These are phyloP conservation scores for Venturia oleaginea DNA, from an alignment of 2,329 filamentous ascomycete genomes.

Conservation along the genomic window DNA sequence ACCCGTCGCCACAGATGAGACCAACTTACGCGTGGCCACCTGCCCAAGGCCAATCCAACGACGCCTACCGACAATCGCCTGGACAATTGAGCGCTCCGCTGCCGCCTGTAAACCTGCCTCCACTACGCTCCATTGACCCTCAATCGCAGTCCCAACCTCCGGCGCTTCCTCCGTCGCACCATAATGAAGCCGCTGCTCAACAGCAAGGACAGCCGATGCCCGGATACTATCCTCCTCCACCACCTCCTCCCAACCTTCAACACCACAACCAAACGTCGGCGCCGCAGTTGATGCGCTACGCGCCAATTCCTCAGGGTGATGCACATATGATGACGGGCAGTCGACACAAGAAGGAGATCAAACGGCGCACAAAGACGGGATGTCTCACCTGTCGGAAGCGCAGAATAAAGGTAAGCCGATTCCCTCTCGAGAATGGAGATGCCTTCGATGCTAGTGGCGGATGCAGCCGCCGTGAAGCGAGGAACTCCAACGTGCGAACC, in stretches of 20 bases:
- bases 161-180: slow-evolving; percentile 18
- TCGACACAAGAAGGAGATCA: slow-evolving; percentile 64
- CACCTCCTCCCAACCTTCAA: slow-evolving; percentile 27
- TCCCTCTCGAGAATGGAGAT: background rate
- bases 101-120: slow-evolving; percentile 40
- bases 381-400: slow-evolving; percentile 51
- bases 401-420: slow-evolving; percentile 60
- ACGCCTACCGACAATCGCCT: slow-evolving; percentile 39
- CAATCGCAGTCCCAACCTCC: slow-evolving; percentile 27
- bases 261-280: slow-evolving; percentile 36
- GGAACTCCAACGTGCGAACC: slow-evolving; percentile 20
- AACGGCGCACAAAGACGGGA: slow-evolving; percentile 65
- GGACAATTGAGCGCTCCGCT: slow-evolving; percentile 36
- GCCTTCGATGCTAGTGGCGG: background rate
- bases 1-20: slow-evolving; percentile 25
- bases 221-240: slow-evolving; percentile 42
- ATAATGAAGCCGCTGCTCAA: slow-evolving; percentile 41
- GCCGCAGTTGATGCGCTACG: slow-evolving; percentile 41
- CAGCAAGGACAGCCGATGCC: slow-evolving; percentile 29
- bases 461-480: slow-evolving; percentile 16
- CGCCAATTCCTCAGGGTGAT: slow-evolving; percentile 43
- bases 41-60: slow-evolving; percentile 27
- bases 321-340: slow-evolving; percentile 47
- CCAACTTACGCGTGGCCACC: slow-evolving; percentile 41
- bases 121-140: slow-evolving; percentile 41